Base-by-base conservation (phyloP, 768 basidiomycete genomes). In the Harrya chromipes region DNA sequence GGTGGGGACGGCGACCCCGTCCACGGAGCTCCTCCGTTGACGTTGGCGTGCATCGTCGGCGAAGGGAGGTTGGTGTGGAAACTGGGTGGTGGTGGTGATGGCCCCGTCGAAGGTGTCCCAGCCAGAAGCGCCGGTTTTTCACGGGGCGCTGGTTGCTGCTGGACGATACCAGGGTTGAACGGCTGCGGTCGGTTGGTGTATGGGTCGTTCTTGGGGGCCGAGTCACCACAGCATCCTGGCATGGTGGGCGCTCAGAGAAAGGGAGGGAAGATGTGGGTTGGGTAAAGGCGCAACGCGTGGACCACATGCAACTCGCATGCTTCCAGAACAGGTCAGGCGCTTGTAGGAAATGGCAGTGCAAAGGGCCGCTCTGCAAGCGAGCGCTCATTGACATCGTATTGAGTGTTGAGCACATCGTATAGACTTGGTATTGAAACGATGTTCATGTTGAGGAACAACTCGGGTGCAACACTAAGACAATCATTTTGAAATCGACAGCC, bases 161-260 rank as follows among this genome's bases (percentile, higher is more conserved):
- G 72, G 5, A 78, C 70, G 47, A 81, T 56, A 17, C 62, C 67
- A 1, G 70, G 65, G 20, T 69, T 61, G 23, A 59, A 53, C 6
- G 64, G 55, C 27, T 55, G 57, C 0, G 61, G 55, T 2, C 70
- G 65, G 65, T 74, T 73, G 44, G 68, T 57, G 47, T 64, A 63
- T 41, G 69, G 57, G 46, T 64, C 53, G 48, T 69, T 62, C 24
- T 62, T 59, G 31, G 62, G 59, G 27, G 54, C 61, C 9, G 76
- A 56, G 41, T 78, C 75, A n/a, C 84, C 84, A 62, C 87, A 90
- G 60, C 87, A 88, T 54, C 80, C 75, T 14, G 33, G 33, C 83
- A 85, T 86, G 56, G 57, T 53, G 33, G 27, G 27, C 46, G 8
- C 33, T 16, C 14, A 16, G 43, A 40, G 29, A 23, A 23, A 33